Conservation (phyloP, 495 filamentous ascomycete genomes). For the Tuber melanosporum region DNA sequence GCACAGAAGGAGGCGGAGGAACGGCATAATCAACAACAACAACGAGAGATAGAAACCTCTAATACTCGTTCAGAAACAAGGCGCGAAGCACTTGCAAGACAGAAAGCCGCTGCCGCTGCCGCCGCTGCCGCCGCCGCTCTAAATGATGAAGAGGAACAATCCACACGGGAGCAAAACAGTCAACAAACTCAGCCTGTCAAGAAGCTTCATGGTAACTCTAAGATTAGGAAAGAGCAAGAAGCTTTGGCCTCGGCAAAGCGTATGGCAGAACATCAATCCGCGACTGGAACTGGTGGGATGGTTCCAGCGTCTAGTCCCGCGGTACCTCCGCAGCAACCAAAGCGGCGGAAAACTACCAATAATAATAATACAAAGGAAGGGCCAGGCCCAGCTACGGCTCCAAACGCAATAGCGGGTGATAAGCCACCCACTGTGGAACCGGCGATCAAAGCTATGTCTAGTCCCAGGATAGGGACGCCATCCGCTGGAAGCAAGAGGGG, state of each 20-base stretch:
- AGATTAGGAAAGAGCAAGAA: slow-evolving; percentile 31
- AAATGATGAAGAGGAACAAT: slow-evolving; percentile 34
- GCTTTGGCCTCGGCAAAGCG: slow-evolving; percentile 34
- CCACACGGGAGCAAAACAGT: slow-evolving; percentile 18
- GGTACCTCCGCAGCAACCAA: slow-evolving; percentile 22
- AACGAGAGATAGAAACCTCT: slow-evolving; percentile 28
- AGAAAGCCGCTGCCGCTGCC: slow-evolving; percentile 55
- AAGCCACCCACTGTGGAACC: slow-evolving; percentile 23
- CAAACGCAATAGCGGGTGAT: slow-evolving; percentile 20
- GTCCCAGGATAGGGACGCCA: slow-evolving; percentile 35
- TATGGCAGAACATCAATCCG: slow-evolving; percentile 39
- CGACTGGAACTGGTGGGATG: slow-evolving; percentile 28
- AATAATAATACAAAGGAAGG: slow-evolving; percentile 29
- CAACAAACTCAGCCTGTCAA: slow-evolving; percentile 20
- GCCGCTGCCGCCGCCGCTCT: slow-evolving; percentile 41
- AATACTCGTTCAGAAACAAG: slow-evolving; percentile 32
- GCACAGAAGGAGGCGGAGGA: slow-evolving; percentile 74
- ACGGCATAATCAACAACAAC: slow-evolving; percentile 50
- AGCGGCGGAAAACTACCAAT: slow-evolving; percentile 36
- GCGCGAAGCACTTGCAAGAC: slow-evolving; percentile 37
- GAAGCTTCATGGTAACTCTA: slow-evolving; percentile 34
- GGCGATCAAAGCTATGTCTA: slow-evolving; percentile 26
- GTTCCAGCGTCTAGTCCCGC: slow-evolving; percentile 19
- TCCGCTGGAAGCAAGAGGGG: slow-evolving; percentile 34
- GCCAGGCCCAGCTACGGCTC: slow-evolving; percentile 16